Conservation (phyloP, 2,329 filamentous ascomycete genomes). For the Aspergillus clavatus region DNA sequence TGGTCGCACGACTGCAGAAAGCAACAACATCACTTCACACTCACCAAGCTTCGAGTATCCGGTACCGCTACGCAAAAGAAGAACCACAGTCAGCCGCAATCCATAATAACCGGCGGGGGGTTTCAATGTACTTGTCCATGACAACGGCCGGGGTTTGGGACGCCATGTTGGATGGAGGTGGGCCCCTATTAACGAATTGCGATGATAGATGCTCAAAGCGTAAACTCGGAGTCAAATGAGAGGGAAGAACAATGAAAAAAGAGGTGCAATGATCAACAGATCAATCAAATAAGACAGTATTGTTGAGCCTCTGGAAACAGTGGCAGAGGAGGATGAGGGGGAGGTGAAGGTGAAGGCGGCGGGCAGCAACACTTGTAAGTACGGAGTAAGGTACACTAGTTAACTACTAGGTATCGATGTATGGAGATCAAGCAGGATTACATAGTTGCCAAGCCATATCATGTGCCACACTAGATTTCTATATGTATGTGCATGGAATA, state of each 20-base stretch:
- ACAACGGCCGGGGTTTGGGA: constrained; percentile 99
- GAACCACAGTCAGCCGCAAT: constrained; percentile 34
- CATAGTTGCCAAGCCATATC: constrained; percentile 12
- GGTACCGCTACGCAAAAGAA: constrained; percentile 68
- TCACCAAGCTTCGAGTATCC: constrained; percentile 98
- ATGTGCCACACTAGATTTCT: constrained; percentile 6
- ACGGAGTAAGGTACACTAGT: no score
- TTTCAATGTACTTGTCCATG: constrained; percentile 95
- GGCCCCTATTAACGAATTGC: neutral
- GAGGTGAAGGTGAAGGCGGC: constrained; percentile 5
- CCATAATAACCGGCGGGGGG: constrained; percentile 8
- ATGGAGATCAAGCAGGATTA: neutral
- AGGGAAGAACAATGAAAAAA: constrained; percentile 1
- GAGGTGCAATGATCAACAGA: neutral
- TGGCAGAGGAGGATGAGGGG: constrained; percentile 6
- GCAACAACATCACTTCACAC: constrained; percentile 25
- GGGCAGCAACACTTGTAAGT: constrained; percentile 6
- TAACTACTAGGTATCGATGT: neutral
- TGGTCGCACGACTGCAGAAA: constrained; percentile 7
- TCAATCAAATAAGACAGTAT: neutral
- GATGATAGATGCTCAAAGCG: neutral
- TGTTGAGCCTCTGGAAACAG: neutral
- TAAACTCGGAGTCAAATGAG: neutral
- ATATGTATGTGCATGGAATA: neutral
- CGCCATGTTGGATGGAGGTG: constrained; percentile 61